These are phyloP conservation scores for Brettanomyces naardenensis DNA, from an alignment of 805 yeast species.

Conservation along the genomic window DNA sequence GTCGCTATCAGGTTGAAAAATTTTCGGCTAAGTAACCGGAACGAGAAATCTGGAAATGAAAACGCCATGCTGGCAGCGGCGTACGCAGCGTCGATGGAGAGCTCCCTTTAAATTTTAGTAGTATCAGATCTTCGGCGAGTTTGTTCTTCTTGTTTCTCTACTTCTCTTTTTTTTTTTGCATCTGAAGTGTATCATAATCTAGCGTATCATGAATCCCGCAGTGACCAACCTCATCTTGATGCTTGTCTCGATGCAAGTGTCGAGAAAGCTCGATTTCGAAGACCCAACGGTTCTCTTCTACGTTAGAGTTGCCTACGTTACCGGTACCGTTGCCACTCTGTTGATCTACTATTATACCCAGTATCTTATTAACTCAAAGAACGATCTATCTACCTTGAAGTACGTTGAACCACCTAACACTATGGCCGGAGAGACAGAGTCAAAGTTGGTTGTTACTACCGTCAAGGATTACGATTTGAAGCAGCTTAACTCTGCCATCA, in stretches of 20 bases:
- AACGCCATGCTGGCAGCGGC: too few relatives aligned
- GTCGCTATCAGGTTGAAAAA: too few relatives aligned
- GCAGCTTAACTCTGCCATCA: slow-evolving; percentile 74
- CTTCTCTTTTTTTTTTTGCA: too few relatives aligned
- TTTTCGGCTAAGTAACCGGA: too few relatives aligned
- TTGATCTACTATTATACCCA: slow-evolving; percentile 61
- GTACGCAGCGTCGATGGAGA: too few relatives aligned
- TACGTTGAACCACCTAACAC: slow-evolving; percentile 82
- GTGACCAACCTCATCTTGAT: slow-evolving; percentile 78
- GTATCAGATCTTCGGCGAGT: too few relatives aligned
- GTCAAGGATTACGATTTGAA: slow-evolving; percentile 90
- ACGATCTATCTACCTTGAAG: slow-evolving; percentile 87
- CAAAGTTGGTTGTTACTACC: slow-evolving; percentile 78
- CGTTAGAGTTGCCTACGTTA: slow-evolving; percentile 64
- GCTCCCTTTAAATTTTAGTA: too few relatives aligned
- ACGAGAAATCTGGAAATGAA: too few relatives aligned
- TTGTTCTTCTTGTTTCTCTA: too few relatives aligned
- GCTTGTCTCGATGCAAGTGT: slow-evolving; percentile 94
- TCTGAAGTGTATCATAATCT: too few relatives aligned
- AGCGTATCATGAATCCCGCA: slow-evolving; percentile 96
- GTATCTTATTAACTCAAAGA: slow-evolving; percentile 55
- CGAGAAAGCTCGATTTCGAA: slow-evolving; percentile 84
- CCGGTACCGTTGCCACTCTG: slow-evolving; percentile 60
- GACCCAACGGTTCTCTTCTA: slow-evolving; percentile 65
- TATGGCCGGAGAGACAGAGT: slow-evolving; percentile 66